Conservation (phyloP, 768 basidiomycete genomes). For the Panaeolus cyanescens region DNA sequence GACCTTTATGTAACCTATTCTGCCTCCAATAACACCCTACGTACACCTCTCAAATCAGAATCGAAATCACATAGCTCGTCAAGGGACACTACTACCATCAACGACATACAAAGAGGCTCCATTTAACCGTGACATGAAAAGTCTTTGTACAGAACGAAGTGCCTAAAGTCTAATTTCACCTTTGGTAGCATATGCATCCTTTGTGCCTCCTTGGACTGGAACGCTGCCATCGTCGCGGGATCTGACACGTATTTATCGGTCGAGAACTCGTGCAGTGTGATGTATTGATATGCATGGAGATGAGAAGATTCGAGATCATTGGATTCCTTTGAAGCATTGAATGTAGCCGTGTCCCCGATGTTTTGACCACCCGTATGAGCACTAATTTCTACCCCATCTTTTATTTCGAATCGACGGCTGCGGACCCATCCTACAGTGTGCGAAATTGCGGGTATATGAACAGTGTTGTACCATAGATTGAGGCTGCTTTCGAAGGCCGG, state of each 20-base stretch:
- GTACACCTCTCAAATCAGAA: too few species aligned
- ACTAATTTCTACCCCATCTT: not conserved
- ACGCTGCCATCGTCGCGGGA: not conserved
- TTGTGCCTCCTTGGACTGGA: not conserved
- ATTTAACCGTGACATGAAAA: too few species aligned
- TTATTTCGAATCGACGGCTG: not conserved
- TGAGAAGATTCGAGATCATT: too few species aligned
- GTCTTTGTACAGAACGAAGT: constrained; percentile 5
- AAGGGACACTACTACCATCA: too few species aligned
- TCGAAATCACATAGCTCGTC: too few species aligned
- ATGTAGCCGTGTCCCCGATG: not conserved
- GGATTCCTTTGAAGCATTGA: not conserved
- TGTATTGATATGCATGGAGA: not conserved
- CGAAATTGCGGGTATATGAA: not conserved
- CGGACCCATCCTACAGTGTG: not conserved
- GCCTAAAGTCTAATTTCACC: constrained; percentile 6
- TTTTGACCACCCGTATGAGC: too few species aligned
- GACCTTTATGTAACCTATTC: too few species aligned
- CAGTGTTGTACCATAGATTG: not conserved
- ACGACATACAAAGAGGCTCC: too few species aligned
- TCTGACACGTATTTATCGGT: not conserved
- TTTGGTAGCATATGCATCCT: constrained; percentile 14
- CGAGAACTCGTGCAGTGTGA: not conserved
- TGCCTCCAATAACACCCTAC: too few species aligned
- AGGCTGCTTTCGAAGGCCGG: not conserved